Evolutionary conservation across 2,329 filamentous ascomycete genomes (phyloP).

Genomic region (Thielaviopsis populi): DNA sequence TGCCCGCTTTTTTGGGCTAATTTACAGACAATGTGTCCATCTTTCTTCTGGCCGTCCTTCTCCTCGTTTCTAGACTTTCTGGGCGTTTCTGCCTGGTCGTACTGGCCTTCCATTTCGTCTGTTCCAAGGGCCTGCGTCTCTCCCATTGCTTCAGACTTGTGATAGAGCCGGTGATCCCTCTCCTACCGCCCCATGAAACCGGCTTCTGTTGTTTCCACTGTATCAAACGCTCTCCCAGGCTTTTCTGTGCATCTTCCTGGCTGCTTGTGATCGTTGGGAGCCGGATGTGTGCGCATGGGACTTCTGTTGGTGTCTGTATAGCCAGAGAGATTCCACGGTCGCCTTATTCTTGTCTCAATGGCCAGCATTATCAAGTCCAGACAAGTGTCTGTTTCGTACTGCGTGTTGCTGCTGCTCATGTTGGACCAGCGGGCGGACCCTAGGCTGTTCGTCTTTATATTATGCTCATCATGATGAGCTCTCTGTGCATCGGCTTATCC

Average conservation of each 20-base stretch:
- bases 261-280: background rate
- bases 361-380: background rate
- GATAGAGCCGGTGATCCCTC: background rate
- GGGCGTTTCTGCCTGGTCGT: background rate
- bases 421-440: background rate
- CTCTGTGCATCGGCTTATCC: background rate
- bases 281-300: background rate
- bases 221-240: background rate
- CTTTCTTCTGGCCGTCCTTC: background rate
- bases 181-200: background rate
- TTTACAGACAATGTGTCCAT: background rate
- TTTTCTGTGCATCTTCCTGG: background rate
- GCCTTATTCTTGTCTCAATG: background rate
- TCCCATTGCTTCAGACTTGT: background rate
- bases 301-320: background rate
- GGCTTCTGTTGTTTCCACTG: conserved; percentile 1
- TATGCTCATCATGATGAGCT: background rate
- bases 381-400: background rate
- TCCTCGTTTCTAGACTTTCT: background rate
- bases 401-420: background rate
- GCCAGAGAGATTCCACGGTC: background rate
- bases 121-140: background rate
- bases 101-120: background rate
- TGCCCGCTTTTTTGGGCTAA: background rate
- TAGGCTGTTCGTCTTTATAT: background rate